A percentile compares a stretch with the other conserved stretches of the same genome.
These are phyloP conservation scores for Pichia sp. DNA, from an alignment of 1,139 yeast genomes.

Conservation along the genomic window DNA sequence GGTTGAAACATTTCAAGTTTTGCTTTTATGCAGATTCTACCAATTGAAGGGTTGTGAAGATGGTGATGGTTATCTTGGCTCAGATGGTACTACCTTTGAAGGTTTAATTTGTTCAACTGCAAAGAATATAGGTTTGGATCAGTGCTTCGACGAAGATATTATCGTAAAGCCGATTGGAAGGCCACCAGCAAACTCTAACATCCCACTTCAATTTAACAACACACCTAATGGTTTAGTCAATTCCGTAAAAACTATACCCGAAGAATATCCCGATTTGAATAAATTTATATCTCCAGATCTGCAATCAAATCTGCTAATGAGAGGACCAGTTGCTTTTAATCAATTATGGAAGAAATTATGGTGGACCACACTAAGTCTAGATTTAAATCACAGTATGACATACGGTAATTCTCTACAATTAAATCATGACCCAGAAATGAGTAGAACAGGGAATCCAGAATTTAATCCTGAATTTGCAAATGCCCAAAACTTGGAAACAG, in stretches of 20 bases:
- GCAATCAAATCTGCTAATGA: slow-evolving; percentile 7
- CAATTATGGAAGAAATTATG: slow-evolving; percentile 31
- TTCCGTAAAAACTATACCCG: slow-evolving; percentile 1
- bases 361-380: slow-evolving; percentile 35
- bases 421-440: slow-evolving; percentile 28
- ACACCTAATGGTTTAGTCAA: background rate
- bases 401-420: slow-evolving; percentile 41
- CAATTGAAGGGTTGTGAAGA: slow-evolving; percentile 49
- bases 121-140: slow-evolving; percentile 44
- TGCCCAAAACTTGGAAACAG: slow-evolving; percentile 17
- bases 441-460: slow-evolving; percentile 35
- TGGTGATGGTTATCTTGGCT: slow-evolving; percentile 37
- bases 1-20: slow-evolving; percentile 38
- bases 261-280: slow-evolving; percentile 1
- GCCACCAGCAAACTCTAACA: background rate
- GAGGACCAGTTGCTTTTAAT: slow-evolving; percentile 17
- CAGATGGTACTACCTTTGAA: background rate
- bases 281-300: slow-evolving; percentile 4
- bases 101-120: slow-evolving; percentile 41
- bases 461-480: slow-evolving; percentile 24
- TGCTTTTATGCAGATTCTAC: slow-evolving; percentile 39
- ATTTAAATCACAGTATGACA: slow-evolving; percentile 38
- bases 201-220: background rate
- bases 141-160: slow-evolving; percentile 35
- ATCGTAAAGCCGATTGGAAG: background rate